Percentiles rank a stretch among this genome's conserved stretches.
phyloP scores from a whole-genome alignment of 139 green algal genomes.

The Tetradesmus lagerheimii region DNA sequence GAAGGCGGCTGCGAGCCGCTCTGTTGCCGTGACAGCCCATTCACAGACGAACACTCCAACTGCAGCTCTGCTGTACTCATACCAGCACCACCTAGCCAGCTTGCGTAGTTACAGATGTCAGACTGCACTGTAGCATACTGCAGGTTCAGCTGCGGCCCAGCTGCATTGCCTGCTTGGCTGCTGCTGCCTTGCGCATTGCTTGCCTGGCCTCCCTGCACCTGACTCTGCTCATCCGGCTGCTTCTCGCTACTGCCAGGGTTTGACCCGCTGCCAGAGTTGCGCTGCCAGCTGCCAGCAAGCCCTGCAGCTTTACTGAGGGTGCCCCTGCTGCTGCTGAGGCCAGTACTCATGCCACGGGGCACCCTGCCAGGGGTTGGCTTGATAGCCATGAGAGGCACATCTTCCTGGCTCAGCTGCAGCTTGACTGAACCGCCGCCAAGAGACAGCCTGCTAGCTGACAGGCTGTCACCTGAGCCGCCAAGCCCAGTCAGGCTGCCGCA shows the following conservation, averaged over 20 bases:
- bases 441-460: neutral
- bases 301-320: neutral
- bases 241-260: neutral
- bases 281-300: neutral
- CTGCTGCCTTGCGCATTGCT: neutral
- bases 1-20: neutral
- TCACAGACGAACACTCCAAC: neutral
- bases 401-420: slow-evolving; percentile 36
- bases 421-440: slow-evolving; percentile 9
- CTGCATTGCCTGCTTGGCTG: neutral
- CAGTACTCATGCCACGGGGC: neutral
- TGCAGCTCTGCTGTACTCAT: neutral
- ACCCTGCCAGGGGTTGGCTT: slow-evolving; percentile 23
- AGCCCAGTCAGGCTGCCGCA: neutral
- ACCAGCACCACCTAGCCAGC: slow-evolving; percentile 19
- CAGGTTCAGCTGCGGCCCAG: neutral
- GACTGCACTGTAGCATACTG: slow-evolving; percentile 37
- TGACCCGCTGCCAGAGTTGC: neutral
- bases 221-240: neutral
- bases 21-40: neutral
- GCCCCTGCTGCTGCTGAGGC: slow-evolving; percentile 16
- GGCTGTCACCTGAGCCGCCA: neutral
- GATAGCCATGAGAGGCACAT: slow-evolving; percentile 27
- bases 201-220: neutral
- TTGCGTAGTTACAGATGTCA: slow-evolving; percentile 41